These are phyloP conservation scores for Fomitopsis palustris DNA, from an alignment of 1,284 basidiomycete species.

Conservation along the genomic window DNA sequence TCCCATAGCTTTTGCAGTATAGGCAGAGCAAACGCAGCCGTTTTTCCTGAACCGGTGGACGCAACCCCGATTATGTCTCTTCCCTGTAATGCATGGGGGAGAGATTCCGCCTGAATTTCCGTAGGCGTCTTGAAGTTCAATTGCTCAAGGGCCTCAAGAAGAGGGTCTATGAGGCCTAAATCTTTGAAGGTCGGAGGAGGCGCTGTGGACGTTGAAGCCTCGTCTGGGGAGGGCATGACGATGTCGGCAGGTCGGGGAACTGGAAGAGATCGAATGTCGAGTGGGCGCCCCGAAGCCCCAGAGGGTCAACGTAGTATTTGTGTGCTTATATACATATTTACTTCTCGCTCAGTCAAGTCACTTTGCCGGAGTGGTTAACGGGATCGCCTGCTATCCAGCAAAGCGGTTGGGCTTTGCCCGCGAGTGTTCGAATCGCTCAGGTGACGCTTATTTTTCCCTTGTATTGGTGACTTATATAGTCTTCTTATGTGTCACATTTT, in stretches of 20 bases:
- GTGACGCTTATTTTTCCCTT: slow-evolving; percentile 57
- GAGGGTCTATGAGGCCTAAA: slow-evolving; percentile 86
- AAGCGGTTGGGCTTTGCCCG: slow-evolving; percentile 52
- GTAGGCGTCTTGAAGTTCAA: slow-evolving; percentile 88
- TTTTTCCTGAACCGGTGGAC: slow-evolving; percentile 97
- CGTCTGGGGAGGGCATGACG: slow-evolving; percentile 41
- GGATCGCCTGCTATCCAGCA: slow-evolving; percentile 76
- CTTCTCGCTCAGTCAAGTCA: no score
- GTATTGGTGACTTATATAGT: no score
- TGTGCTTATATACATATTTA: no score
- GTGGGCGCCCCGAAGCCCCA: neutral
- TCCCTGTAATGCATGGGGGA: slow-evolving; percentile 89
- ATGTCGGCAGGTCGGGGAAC: neutral
- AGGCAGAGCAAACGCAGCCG: slow-evolving; percentile 94
- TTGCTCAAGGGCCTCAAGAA: slow-evolving; percentile 83
- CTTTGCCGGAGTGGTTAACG: slow-evolving; percentile 93
- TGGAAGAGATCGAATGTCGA: neutral
- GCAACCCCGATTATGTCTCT: slow-evolving; percentile 98
- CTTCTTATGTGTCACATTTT: no score
- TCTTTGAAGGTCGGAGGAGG: slow-evolving; percentile 47
- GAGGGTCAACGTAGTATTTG: no score
- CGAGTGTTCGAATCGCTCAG: slow-evolving; percentile 87
- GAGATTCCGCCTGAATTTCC: slow-evolving; percentile 86
- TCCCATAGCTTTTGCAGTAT: slow-evolving; percentile 98
- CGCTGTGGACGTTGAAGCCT: slow-evolving; percentile 54